Conservation (phyloP, 2,329 filamentous ascomycete species). For the Cercospora janseana region DNA sequence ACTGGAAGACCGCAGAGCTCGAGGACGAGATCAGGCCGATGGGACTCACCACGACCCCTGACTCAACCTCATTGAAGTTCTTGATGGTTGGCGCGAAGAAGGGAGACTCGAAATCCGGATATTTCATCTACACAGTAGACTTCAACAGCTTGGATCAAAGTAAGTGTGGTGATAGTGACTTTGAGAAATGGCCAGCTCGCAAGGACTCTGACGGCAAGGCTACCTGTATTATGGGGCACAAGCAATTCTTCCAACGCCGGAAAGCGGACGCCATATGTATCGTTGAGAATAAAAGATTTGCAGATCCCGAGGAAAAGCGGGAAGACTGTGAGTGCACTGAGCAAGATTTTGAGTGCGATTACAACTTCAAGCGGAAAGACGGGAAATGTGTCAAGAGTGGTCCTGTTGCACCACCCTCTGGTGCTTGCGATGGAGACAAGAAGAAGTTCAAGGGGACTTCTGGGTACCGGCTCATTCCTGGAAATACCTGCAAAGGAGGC, state of each 20-base stretch:
- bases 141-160: conserved; percentile 78
- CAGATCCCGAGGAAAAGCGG: conserved; percentile 68
- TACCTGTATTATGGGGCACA: conserved; percentile 93
- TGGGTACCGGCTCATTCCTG: conserved; percentile 86
- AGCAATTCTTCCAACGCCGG: conserved; percentile 78
- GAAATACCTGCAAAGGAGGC: conserved; percentile 48
- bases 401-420: conserved; percentile 64
- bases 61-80: conserved; percentile 92
- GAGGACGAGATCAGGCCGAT: conserved; percentile 67
- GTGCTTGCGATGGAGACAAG: conserved; percentile 67
- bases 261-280: conserved; percentile 90
- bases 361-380: conserved; percentile 73
- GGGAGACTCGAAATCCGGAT: conserved; percentile 53
- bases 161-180: conserved; percentile 72
- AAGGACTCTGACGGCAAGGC: conserved; percentile 75
- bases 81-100: conserved; percentile 66
- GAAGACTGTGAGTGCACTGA: conserved; percentile 78
- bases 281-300: conserved; percentile 73
- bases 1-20: conserved; percentile 72
- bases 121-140: conserved; percentile 69
- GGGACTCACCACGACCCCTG: conserved; percentile 81
- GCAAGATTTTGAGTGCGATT: conserved; percentile 92
- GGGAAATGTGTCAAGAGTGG: conserved; percentile 67
- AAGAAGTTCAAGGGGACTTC: conserved; percentile 81
- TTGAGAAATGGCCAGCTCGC: conserved; percentile 86